Evolutionary conservation across 73 alveolate species (phyloP).

Genomic region (Paramecium sexaurelia): DNA sequence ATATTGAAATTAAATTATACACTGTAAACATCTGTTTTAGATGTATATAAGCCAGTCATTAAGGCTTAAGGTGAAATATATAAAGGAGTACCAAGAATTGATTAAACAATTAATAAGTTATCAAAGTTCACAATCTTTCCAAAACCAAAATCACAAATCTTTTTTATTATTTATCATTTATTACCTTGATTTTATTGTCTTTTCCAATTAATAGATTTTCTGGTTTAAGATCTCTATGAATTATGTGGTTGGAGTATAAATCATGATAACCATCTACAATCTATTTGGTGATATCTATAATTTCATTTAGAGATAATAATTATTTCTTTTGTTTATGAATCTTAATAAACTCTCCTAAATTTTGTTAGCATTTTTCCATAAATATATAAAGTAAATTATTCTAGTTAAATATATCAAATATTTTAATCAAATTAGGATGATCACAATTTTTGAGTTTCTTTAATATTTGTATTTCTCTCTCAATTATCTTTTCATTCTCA

Average conservation of each 20-base stretch:
- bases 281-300: not conserved
- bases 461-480: not conserved
- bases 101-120: not conserved
- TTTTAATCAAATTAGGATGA: not conserved
- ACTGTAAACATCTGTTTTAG: not conserved
- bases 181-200: not conserved
- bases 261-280: not conserved
- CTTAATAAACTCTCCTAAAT: not conserved
- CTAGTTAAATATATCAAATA: not conserved
- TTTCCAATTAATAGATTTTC: not conserved
- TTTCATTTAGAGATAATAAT: not conserved
- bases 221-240: not conserved
- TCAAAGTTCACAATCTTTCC: not conserved
- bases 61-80: not conserved
- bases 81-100: not conserved
- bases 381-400: not conserved
- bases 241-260: not conserved
- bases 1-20: not conserved
- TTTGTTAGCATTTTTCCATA: not conserved
- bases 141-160: not conserved
- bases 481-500: not conserved
- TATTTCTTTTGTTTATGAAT: not conserved
- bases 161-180: not conserved
- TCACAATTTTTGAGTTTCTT: not conserved
- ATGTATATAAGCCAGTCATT: not conserved